Conservation (phyloP, 108 stramenopile species). For the Ochromonas danica region DNA sequence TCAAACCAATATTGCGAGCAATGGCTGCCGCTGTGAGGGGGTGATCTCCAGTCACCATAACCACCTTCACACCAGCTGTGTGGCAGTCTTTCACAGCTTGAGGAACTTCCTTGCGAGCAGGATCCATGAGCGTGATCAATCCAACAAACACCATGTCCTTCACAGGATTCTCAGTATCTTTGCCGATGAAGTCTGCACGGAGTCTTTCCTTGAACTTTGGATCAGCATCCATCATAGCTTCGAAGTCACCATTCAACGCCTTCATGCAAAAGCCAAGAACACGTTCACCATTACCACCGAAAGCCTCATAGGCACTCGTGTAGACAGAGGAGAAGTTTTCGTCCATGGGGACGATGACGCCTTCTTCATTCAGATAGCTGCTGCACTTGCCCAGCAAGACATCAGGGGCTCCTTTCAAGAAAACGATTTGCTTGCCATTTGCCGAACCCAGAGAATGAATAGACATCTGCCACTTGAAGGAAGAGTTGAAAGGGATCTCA, state of each 20-base stretch:
- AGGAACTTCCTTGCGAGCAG: slow-evolving; percentile 75
- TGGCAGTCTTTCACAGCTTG: slow-evolving; percentile 83
- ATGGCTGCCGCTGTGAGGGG: slow-evolving; percentile 86
- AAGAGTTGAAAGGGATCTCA: too few species aligned
- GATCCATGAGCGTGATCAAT: slow-evolving; percentile 62
- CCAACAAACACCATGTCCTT: slow-evolving; percentile 58
- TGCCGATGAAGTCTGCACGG: not conserved
- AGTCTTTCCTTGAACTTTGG: slow-evolving; percentile 23
- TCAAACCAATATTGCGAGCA: slow-evolving; percentile 75
- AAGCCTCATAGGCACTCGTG: slow-evolving; percentile 66
- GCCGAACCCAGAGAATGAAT: not conserved
- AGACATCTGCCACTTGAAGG: too few species aligned
- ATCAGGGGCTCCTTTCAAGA: slow-evolving; percentile 94
- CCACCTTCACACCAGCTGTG: slow-evolving; percentile 86
- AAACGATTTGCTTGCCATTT: too few species aligned
- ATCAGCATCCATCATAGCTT: slow-evolving; percentile 24
- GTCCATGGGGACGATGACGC: slow-evolving; percentile 58
- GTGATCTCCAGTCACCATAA: slow-evolving; percentile 97
- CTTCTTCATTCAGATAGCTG: slow-evolving; percentile 55
- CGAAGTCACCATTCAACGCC: slow-evolving; percentile 28
- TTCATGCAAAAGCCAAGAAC: slow-evolving; percentile 73
- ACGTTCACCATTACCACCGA: slow-evolving; percentile 81
- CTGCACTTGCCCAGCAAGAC: slow-evolving; percentile 73
- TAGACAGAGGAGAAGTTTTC: slow-evolving; percentile 65
- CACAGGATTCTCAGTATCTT: not conserved